phyloP scores from a whole-genome alignment of 805 yeast species.

The Metschnikowia picachoensis region DNA sequence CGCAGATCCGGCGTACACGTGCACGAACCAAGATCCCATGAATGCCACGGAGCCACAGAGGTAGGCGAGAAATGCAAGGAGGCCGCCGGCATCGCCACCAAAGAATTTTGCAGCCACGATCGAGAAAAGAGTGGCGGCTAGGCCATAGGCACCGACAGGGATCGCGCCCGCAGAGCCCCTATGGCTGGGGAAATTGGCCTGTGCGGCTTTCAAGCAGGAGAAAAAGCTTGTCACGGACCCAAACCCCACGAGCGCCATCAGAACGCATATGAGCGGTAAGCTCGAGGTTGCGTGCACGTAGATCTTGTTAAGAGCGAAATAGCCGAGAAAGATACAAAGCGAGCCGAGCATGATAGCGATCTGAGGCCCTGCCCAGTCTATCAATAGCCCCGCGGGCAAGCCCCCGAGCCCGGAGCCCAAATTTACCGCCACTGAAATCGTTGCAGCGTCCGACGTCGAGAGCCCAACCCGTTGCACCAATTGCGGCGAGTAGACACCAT shows the following conservation, averaged over 20 bases:
- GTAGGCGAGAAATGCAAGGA: conserved; percentile 52
- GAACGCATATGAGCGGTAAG: conserved; percentile 41
- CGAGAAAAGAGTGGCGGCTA: conserved; percentile 66
- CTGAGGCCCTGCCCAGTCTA: conserved; percentile 59
- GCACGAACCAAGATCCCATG: conserved; percentile 44
- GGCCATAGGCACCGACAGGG: conserved; percentile 67
- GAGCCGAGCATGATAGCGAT: conserved; percentile 54
- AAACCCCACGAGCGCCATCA: conserved; percentile 55
- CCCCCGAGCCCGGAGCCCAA: conserved; percentile 70
- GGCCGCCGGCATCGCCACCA: conserved; percentile 48
- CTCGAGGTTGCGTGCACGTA: conserved; percentile 40
- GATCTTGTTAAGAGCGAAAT: conserved; percentile 45
- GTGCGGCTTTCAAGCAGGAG: conserved; percentile 52
- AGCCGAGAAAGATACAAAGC: conserved; percentile 50
- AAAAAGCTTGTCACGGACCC: conserved; percentile 65
- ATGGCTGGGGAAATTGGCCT: conserved; percentile 64
- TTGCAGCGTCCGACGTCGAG: conserved; percentile 59
- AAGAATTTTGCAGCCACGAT: conserved; percentile 52
- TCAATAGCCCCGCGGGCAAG: conserved; percentile 63
- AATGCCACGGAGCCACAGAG: conserved; percentile 48
- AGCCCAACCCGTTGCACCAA: conserved; percentile 53
- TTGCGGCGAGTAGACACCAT: conserved; percentile 76
- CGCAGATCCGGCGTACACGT: conserved; percentile 23
- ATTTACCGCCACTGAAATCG: conserved; percentile 52
- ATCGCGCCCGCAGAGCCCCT: conserved; percentile 68